Percentiles rank a stretch among this genome's conserved stretches.
Conservation (phyloP, 345 rosid species). For the Camelina neglecta region DNA sequence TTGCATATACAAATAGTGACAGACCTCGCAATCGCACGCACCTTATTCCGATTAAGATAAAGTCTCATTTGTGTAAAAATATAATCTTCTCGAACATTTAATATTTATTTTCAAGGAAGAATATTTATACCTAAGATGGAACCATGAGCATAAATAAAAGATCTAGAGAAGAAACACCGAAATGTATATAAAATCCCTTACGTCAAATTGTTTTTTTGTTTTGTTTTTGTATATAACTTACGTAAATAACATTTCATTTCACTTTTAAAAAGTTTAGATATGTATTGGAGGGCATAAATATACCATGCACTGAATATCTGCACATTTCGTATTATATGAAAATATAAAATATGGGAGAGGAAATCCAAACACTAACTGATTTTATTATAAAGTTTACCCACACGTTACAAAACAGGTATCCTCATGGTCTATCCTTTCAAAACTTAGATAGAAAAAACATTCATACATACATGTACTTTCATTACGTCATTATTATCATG, state of each 20-base stretch:
- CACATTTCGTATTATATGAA: not conserved
- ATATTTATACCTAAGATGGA: not conserved
- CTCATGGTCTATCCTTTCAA: conserved; percentile 25
- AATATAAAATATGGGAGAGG: not conserved
- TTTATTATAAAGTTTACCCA: conserved; percentile 6
- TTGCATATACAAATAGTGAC: not conserved
- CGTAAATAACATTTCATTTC: not conserved
- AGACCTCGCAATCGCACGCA: not conserved
- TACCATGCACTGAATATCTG: not conserved
- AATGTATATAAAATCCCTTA: not conserved
- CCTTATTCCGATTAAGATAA: not conserved
- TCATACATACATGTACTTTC: conserved; percentile 7
- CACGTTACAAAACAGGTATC: conserved; percentile 19
- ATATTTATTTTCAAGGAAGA: not conserved
- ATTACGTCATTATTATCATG: not conserved
- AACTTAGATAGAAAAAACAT: conserved; percentile 17
- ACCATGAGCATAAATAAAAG: not conserved
- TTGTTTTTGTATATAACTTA: not conserved
- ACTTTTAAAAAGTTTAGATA: not conserved
- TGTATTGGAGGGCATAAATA: not conserved
- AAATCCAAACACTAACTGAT: not conserved
- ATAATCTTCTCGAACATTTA: not conserved
- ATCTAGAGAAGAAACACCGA: no score
- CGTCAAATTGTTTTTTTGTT: not conserved
- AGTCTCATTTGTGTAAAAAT: not conserved